phyloP scores from a whole-genome alignment of 371 early-diverging fungal genomes.

The Mucor plumbeus region DNA sequence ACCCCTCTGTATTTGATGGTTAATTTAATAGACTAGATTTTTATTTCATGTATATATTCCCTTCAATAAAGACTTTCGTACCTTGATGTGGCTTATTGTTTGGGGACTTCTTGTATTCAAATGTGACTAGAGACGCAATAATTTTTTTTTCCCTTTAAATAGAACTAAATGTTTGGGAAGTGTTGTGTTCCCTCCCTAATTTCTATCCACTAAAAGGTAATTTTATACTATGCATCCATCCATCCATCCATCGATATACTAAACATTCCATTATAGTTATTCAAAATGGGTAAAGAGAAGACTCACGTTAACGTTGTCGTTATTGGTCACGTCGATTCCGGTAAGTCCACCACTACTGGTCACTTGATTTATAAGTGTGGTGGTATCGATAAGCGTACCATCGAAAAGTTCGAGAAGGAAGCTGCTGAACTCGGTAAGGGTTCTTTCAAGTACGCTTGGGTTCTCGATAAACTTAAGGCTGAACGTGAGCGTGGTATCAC shows the following conservation, averaged over 20 bases:
- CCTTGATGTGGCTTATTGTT: background rate
- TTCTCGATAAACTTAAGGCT: conserved; percentile 96
- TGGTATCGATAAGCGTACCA: conserved; percentile 98
- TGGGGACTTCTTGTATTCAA: background rate
- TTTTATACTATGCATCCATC: conserved; percentile 23
- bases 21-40: conserved; percentile 13
- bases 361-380: conserved; percentile 99
- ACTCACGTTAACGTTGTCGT: conserved; percentile 97
- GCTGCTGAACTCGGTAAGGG: conserved; percentile 98
- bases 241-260: conserved; percentile 31
- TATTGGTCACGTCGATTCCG: conserved; percentile 99
- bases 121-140: conserved; percentile 14
- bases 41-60: background rate
- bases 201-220: conserved; percentile 32
- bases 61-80: background rate
- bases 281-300: conserved; percentile 81
- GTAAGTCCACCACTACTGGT: conserved; percentile 71
- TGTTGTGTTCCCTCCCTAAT: conserved; percentile 27
- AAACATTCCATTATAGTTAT: conserved; percentile 9
- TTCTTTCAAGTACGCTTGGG: conserved; percentile 98
- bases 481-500: conserved; percentile 99
- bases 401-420: conserved; percentile 99
- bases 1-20: conserved; percentile 71
- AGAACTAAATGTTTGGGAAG: background rate
- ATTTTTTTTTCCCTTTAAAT: conserved; percentile 28